These are phyloP conservation scores for Gnomoniopsis sp. DNA, from an alignment of 2,329 filamentous ascomycete species.

Conservation along the genomic window DNA sequence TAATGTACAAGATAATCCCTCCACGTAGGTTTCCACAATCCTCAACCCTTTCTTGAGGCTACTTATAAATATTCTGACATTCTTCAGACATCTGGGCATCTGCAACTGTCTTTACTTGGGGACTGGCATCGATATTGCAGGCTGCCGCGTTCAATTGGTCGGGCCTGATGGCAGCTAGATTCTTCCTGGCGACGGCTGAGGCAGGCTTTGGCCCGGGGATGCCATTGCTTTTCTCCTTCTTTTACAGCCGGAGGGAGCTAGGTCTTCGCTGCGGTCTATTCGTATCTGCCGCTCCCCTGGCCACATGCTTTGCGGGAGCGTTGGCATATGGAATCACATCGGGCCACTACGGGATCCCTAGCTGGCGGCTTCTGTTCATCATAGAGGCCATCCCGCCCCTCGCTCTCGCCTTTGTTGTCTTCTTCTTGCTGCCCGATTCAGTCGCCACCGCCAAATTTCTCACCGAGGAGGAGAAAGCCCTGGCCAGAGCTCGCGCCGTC, in stretches of 20 bases:
- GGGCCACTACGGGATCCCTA: constrained; percentile 48
- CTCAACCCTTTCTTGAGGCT: not conserved
- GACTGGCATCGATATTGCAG: constrained; percentile 29
- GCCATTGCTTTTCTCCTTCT: constrained; percentile 18
- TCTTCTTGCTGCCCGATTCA: constrained; percentile 51
- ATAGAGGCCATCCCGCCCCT: constrained; percentile 63
- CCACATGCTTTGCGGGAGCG: constrained; percentile 63
- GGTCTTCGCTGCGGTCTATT: constrained; percentile 70
- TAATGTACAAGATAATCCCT: constrained; percentile 40
- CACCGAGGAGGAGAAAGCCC: constrained; percentile 52
- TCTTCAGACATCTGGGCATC: constrained; percentile 26
- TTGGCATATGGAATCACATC: constrained; percentile 64
- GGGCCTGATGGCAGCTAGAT: constrained; percentile 36
- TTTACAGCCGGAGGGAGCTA: constrained; percentile 48
- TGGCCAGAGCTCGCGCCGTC: constrained; percentile 52
- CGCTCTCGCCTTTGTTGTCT: constrained; percentile 50
- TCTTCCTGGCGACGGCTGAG: constrained; percentile 40
- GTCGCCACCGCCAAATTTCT: constrained; percentile 52
- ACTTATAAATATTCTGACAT: not conserved
- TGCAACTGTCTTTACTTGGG: constrained; percentile 26
- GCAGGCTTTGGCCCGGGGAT: constrained; percentile 37
- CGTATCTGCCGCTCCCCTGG: constrained; percentile 64
- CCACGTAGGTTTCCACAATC: constrained; percentile 28
- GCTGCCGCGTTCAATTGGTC: constrained; percentile 30
- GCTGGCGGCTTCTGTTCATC: constrained; percentile 64